These are phyloP conservation scores for Fonsecaea multimorphosa DNA, from an alignment of 2,329 filamentous ascomycete species.

Conservation along the genomic window DNA sequence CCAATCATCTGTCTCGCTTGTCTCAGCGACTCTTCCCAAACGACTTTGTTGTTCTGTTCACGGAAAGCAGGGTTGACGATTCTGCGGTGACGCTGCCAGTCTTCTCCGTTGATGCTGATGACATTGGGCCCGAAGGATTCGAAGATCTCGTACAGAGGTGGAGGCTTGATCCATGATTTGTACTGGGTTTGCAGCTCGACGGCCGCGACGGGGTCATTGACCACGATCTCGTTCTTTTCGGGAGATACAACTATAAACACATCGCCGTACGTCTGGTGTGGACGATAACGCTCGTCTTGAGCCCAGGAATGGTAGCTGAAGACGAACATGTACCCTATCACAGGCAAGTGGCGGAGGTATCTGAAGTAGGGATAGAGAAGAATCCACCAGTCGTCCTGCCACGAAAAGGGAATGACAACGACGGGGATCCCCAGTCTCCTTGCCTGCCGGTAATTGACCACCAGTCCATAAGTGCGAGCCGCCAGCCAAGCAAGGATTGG, in stretches of 20 bases:
- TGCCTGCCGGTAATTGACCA: slow-evolving; percentile 30
- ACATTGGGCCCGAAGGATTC: slow-evolving; percentile 31
- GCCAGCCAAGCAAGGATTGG: slow-evolving; percentile 3
- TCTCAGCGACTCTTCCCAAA: slow-evolving; percentile 47
- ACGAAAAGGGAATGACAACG: slow-evolving; percentile 25
- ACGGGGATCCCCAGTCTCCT: slow-evolving; percentile 31
- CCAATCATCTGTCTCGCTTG: slow-evolving; percentile 45
- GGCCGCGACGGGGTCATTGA: slow-evolving; percentile 25
- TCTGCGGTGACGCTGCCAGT: slow-evolving; percentile 54
- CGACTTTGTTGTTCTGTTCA: slow-evolving; percentile 49
- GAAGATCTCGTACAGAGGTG: slow-evolving; percentile 29
- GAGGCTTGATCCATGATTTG: slow-evolving; percentile 31
- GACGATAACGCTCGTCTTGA: slow-evolving; percentile 15
- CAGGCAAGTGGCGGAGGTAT: slow-evolving; percentile 13
- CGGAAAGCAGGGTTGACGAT: slow-evolving; percentile 53
- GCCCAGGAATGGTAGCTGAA: slow-evolving; percentile 29
- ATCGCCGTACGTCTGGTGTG: slow-evolving; percentile 25
- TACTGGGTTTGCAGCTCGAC: slow-evolving; percentile 28
- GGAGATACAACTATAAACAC: slow-evolving; percentile 31
- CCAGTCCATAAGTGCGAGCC: slow-evolving; percentile 19
- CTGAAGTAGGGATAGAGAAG: slow-evolving; percentile 16
- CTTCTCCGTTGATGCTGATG: slow-evolving; percentile 35
- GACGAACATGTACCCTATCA: slow-evolving; percentile 16
- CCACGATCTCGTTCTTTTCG: slow-evolving; percentile 24
- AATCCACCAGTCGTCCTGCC: slow-evolving; percentile 31